phyloP scores from a whole-genome alignment of 2,329 filamentous ascomycete species.

The Phialocephala sp. region DNA sequence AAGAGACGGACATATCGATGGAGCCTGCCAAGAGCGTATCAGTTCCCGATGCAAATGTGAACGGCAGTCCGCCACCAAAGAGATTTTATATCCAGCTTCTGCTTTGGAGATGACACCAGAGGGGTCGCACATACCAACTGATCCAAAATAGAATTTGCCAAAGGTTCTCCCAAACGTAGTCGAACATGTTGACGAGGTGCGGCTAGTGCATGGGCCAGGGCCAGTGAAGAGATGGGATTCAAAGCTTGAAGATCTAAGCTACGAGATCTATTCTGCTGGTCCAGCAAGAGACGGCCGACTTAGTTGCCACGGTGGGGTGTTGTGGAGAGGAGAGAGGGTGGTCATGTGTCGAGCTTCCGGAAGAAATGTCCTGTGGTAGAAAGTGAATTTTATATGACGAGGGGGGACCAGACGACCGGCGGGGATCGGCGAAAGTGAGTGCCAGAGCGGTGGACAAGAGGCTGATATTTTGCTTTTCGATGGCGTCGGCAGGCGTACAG shows the following conservation, averaged over 20 bases:
- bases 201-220: neutral
- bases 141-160: neutral
- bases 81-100: neutral
- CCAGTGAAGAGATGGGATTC: neutral
- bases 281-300: neutral
- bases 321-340: constrained; percentile 16
- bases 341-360: constrained; percentile 30
- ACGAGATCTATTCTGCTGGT: constrained; percentile 4
- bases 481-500: constrained; percentile 16
- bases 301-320: constrained; percentile 25
- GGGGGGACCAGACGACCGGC: neutral
- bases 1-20: constrained; percentile 88
- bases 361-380: constrained; percentile 7
- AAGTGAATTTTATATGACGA: constrained; percentile 14
- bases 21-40: constrained; percentile 59
- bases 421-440: neutral
- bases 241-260: constrained; percentile 8
- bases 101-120: neutral
- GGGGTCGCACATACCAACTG: neutral
- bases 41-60: neutral
- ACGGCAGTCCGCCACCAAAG: neutral
- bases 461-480: constrained; percentile 19
- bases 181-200: neutral
- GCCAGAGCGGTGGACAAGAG: constrained; percentile 8
- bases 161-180: neutral